Evolutionary conservation across 192 early-diverging fungal genomes (phyloP).

Genomic region (Coemansia sp.): DNA sequence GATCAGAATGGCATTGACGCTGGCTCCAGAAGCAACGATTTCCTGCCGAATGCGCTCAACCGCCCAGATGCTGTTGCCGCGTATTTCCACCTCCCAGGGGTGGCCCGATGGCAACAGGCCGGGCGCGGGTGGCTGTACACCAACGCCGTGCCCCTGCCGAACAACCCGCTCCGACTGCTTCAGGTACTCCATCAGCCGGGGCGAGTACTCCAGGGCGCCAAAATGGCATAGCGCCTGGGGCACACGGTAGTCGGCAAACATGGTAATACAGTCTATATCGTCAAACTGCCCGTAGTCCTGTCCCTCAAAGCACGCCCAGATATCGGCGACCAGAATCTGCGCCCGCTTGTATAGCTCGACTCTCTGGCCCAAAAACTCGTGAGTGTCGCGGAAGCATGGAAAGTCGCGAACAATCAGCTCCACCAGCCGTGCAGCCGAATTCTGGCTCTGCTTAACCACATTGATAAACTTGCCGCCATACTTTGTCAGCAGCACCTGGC

Average conservation of each 20-base stretch:
- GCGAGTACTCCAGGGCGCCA: slow-evolving; percentile 66
- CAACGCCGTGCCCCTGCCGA: neutral
- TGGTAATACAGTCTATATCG: slow-evolving; percentile 78
- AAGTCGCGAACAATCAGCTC: slow-evolving; percentile 60
- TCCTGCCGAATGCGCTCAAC: slow-evolving; percentile 59
- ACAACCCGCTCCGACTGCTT: slow-evolving; percentile 14
- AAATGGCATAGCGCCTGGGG: slow-evolving; percentile 72
- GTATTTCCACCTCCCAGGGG: slow-evolving; percentile 73
- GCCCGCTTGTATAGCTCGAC: slow-evolving; percentile 76
- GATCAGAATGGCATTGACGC: slow-evolving; percentile 74
- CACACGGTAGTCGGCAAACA: slow-evolving; percentile 91
- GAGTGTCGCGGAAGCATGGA: slow-evolving; percentile 65
- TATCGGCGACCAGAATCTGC: slow-evolving; percentile 81
- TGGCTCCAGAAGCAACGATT: slow-evolving; percentile 12
- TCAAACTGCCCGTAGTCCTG: slow-evolving; percentile 57
- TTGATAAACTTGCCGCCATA: slow-evolving; percentile 65
- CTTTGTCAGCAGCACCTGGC: slow-evolving; percentile 59
- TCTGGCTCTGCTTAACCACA: slow-evolving; percentile 51
- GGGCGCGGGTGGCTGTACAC: slow-evolving; percentile 1
- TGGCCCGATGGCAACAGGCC: slow-evolving; percentile 59
- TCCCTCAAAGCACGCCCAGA: slow-evolving; percentile 86
- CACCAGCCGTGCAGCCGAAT: slow-evolving; percentile 60
- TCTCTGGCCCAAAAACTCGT: slow-evolving; percentile 52
- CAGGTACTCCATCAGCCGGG: slow-evolving; percentile 53
- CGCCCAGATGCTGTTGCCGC: slow-evolving; percentile 75